These are phyloP conservation scores for Malassezia brasiliensis DNA, from an alignment of 1,284 basidiomycete genomes.

Conservation along the genomic window DNA sequence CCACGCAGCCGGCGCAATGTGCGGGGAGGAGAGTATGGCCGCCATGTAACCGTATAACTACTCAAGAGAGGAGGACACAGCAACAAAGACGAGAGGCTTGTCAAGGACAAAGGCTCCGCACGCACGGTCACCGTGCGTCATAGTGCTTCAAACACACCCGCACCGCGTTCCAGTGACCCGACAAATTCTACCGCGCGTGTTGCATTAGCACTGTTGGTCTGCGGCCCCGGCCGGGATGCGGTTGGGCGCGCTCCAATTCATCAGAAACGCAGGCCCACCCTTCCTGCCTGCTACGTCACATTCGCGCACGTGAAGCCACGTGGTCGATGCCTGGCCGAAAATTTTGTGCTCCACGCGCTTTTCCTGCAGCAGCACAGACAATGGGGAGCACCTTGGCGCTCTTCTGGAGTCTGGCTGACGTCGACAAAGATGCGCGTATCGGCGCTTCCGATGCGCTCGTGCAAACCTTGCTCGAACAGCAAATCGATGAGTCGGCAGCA, in stretches of 20 bases:
- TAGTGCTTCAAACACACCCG: background rate
- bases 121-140: background rate
- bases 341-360: conserved; percentile 8
- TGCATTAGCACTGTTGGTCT: background rate
- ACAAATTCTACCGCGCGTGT: conserved; percentile 6
- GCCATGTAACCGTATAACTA: background rate
- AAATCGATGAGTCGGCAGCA: background rate
- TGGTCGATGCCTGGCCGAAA: background rate
- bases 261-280: background rate
- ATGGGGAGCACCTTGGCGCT: conserved; percentile 78
- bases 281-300: background rate
- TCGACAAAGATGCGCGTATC: conserved; percentile 66
- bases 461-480: conserved; percentile 53
- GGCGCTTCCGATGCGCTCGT: conserved; percentile 78
- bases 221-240: background rate
- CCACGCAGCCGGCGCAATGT: conserved; percentile 2
- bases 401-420: conserved; percentile 87
- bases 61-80: background rate
- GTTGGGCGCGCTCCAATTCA: background rate
- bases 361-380: conserved; percentile 3
- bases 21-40: conserved; percentile 6
- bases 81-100: background rate
- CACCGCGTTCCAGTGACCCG: background rate
- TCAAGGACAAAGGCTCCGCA: background rate
- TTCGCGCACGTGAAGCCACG: background rate